Percentiles rank a stretch among this genome's conserved stretches.
These are phyloP conservation scores for Trichopus zeylanicus DNA, from an alignment of 116 monocot species.

Conservation along the genomic window DNA sequence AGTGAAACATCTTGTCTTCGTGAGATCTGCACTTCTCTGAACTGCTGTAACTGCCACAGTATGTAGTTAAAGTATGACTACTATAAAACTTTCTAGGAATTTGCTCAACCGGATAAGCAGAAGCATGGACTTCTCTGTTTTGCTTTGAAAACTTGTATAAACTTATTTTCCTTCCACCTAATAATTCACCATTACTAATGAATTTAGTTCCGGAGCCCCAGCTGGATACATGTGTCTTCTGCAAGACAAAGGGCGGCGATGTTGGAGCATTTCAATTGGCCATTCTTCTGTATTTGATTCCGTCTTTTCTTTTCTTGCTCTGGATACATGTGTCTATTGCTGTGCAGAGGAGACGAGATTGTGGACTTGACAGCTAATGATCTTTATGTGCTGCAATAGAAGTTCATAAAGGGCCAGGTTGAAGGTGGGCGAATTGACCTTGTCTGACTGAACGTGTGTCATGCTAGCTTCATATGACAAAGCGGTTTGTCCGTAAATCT, in stretches of 20 bases:
- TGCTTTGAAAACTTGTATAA: background rate
- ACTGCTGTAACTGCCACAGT: too few relatives aligned
- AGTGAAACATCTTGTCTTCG: too few relatives aligned
- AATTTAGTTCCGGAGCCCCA: conserved; percentile 77
- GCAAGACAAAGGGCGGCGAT: conserved; percentile 71
- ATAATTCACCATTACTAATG: background rate
- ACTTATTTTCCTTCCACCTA: background rate
- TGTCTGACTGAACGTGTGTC: conserved; percentile 39
- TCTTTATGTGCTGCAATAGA: conserved; percentile 89
- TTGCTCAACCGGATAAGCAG: too few relatives aligned
- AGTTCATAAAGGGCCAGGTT: conserved; percentile 83
- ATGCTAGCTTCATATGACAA: too few relatives aligned
- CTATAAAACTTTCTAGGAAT: too few relatives aligned
- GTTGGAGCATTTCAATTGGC: conserved; percentile 95
- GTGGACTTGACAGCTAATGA: conserved; percentile 80
- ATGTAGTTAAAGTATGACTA: too few relatives aligned
- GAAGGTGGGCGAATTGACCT: conserved; percentile 71
- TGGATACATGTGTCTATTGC: too few relatives aligned
- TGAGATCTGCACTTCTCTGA: too few relatives aligned
- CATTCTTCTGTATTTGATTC: too few relatives aligned
- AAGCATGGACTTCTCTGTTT: too few relatives aligned
- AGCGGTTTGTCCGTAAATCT: too few relatives aligned
- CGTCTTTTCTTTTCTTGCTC: too few relatives aligned
- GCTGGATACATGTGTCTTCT: conserved; percentile 90
- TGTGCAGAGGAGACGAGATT: conserved; percentile 79